Evolutionary conservation across 139 green algal species (phyloP), one percentile per base, ranked within the genome.

Genomic region (Desmodesmus armatus): DNA sequence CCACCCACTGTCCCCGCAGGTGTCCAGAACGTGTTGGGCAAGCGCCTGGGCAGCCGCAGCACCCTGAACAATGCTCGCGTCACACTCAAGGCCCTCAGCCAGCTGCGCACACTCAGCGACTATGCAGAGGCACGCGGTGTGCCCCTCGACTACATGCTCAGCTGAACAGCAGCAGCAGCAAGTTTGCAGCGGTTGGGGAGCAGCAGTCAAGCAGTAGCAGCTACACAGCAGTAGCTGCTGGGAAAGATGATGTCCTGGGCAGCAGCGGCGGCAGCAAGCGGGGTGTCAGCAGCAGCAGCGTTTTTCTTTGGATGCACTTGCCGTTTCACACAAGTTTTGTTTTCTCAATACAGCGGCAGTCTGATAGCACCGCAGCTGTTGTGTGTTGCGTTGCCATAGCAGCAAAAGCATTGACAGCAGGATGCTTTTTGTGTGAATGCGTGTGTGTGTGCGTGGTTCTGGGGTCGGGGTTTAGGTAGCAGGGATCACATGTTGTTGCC

Each of bases 11-110:
- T n/a, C n/a, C 69, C 94, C 94, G 31, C 96, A n/a, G 67, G 97
- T 74, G 91, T 98, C 58, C 93, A 98, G 87, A 99, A 99, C 88
- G 92, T 88, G 15, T 94, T 98, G 44, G 95, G 94, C 82, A 99
- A 99, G 95, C 93, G 98, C 89, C 73, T 99, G 29, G 96, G 96
- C 82, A 95, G 87, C 87, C 82, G 83, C 71, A 97, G 94, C 90
- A 88, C 91, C 41, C 93, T 99, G 35, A 99, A 99, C 93, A 99
- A 98, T 83, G 97, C 97, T 0, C 93, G 95, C 39, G 93, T 92
- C n/a, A 93, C 93, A 17, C 67, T 98, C 27, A 90, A 96, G 40
- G 94, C 92, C 15, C 89, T 98, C 40, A 58, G 78, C 35, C n/a
- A 86, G 78, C 90, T 97, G 92, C 87, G 92, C 53, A 96, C 93